phyloP scores from a whole-genome alignment of 352 stramenopile species.

The Phytopythium aichiense region DNA sequence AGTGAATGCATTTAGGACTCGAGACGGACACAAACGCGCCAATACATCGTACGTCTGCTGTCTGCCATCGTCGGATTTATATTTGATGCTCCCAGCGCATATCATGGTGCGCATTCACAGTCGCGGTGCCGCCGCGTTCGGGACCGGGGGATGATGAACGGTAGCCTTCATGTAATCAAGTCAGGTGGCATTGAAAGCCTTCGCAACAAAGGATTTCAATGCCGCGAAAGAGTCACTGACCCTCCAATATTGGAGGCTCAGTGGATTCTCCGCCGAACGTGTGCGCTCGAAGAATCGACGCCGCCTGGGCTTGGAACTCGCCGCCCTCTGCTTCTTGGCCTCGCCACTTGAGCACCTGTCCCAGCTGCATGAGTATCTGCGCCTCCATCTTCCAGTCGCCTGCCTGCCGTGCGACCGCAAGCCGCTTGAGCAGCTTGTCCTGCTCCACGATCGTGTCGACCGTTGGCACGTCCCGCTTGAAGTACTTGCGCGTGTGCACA shows the following conservation, averaged over 20 bases:
- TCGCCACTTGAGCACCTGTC: constrained; percentile 77
- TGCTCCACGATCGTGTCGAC: constrained; percentile 73
- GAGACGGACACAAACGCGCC: too few species aligned
- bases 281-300: constrained; percentile 42
- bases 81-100: too few species aligned
- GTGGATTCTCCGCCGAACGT: constrained; percentile 25
- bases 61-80: too few species aligned
- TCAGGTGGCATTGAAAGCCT: too few species aligned
- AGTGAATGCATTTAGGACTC: too few species aligned
- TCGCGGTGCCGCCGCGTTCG: too few species aligned
- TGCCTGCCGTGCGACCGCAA: constrained; percentile 32
- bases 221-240: too few species aligned
- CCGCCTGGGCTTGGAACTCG: constrained; percentile 47
- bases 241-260: neutral
- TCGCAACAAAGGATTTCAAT: too few species aligned
- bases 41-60: too few species aligned
- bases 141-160: too few species aligned
- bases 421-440: constrained; percentile 60
- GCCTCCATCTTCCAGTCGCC: constrained; percentile 63
- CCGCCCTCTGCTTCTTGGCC: constrained; percentile 40
- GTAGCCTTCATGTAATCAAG: too few species aligned
- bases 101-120: too few species aligned
- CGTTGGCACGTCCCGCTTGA: constrained; percentile 57
- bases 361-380: constrained; percentile 56
- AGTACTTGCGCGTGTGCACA: constrained; percentile 30